A percentile compares a stretch with the other conserved stretches of the same genome.
These are phyloP conservation scores for Centella asiatica DNA, from an alignment of 129 eudicot genomes.

Conservation along the genomic window DNA sequence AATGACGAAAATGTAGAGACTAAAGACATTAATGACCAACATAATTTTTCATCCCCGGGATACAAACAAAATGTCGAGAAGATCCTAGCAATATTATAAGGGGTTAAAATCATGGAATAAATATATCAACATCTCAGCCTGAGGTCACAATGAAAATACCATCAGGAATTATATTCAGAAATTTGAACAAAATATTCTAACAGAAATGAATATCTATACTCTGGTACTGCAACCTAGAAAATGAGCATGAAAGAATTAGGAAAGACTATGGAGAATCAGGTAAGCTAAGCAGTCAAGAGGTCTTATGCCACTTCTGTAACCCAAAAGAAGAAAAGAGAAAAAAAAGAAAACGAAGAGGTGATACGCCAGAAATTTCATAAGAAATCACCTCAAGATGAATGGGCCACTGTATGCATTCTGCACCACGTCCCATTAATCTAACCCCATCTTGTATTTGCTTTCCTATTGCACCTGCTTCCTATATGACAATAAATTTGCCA, in stretches of 20 bases:
- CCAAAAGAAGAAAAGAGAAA: background rate
- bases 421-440: constrained; percentile 93
- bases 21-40: background rate
- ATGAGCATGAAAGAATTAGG: background rate
- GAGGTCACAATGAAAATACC: background rate
- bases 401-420: constrained; percentile 81
- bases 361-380: too few species aligned
- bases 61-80: too few species aligned
- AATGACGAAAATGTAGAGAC: background rate
- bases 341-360: background rate
- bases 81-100: background rate
- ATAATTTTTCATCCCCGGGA: background rate
- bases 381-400: constrained; percentile 81
- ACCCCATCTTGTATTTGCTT: constrained; percentile 94
- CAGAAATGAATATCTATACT: background rate
- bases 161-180: background rate
- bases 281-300: too few species aligned
- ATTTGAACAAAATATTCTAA: background rate
- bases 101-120: background rate
- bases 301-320: too few species aligned
- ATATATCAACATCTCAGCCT: background rate
- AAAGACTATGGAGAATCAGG: background rate
- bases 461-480: constrained; percentile 95
- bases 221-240: background rate
- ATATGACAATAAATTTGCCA: background rate